Evolutionary conservation across 768 basidiomycete genomes (phyloP), one percentile per base, ranked within the genome.

Genomic region (Solioccasus polychromus): DNA sequence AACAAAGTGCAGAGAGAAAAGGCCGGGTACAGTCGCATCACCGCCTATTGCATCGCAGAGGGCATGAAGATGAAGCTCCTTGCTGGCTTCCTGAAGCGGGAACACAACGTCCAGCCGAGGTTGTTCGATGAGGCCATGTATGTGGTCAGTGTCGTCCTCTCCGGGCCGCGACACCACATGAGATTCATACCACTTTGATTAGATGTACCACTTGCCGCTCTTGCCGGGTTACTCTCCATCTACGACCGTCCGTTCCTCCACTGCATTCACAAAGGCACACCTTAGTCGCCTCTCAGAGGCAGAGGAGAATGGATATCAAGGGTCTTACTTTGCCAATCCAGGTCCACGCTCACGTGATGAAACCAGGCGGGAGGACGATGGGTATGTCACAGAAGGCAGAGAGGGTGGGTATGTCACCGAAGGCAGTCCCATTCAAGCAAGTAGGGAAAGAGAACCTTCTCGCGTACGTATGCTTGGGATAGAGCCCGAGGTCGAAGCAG

Each of bases 81-180:
- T 18, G 82, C 85, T 10, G 82, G 84, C 2, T 95, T 93, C 59
- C 61, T 96, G 61, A 95, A 94, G 67, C 73, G 94, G 41, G 94
- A 97, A 60, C 94, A 97, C 62, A 95, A 93, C 44, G 92, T 94
- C 10, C 74, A 69, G 9, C 91, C 84, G 2, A 74, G 94, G 48
- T 77, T 91, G 1, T 97, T 91, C 54, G 94, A 96, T 62, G 94
- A 97, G 68, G 93, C 92, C 0, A 67, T 95, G 49, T 96, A 96
- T 71, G 88, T 83, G 45, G 93, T 94, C 51, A 70, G 89, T 76
- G 12, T 35, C 25, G 2, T 19, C 8, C 26, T 18, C 36, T 6
- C 15, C 39, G 14, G 3, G 11, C 8, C 7, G 19, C 11, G 14
- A 18, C 22, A 7, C 40, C 30, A 26, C 15, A 17, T 35, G 30